phyloP scores from a whole-genome alignment of 495 filamentous ascomycete species.

The Glutinoglossum americanum region DNA sequence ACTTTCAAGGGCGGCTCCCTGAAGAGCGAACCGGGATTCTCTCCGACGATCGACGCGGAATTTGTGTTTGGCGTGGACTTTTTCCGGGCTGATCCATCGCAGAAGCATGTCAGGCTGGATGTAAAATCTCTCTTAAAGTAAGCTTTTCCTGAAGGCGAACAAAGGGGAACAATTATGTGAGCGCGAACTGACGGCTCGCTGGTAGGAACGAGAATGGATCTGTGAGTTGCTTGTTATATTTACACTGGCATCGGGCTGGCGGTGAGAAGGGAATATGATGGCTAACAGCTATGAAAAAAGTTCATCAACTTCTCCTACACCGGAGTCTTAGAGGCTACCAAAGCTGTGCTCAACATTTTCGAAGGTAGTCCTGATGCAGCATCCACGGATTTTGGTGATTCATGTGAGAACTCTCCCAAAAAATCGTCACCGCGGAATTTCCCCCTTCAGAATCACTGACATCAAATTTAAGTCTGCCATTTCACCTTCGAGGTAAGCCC shows the following conservation, averaged over 20 bases:
- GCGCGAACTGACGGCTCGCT: neutral
- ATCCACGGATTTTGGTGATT: conserved; percentile 32
- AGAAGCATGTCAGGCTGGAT: conserved; percentile 3
- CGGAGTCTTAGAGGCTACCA: conserved; percentile 1
- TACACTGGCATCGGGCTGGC: neutral
- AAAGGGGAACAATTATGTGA: neutral
- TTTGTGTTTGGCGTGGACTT: neutral
- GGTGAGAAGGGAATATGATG: neutral
- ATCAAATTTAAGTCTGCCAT: neutral
- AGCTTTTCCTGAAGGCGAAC: neutral
- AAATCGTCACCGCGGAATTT: neutral
- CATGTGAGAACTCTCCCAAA: conserved; percentile 23
- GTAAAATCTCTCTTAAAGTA: neutral
- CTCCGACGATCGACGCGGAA: conserved; percentile 10
- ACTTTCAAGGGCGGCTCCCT: conserved; percentile 24
- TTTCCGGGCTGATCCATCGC: neutral
- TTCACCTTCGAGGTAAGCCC: neutral
- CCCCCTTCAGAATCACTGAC: neutral
- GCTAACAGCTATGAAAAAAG: neutral
- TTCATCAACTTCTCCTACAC: neutral
- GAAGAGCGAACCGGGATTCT: conserved; percentile 21
- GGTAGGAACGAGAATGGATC: neutral
- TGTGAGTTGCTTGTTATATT: neutral
- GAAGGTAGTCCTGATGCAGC: conserved; percentile 22
- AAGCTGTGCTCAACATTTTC: conserved; percentile 20